Base-by-base conservation (phyloP, 2,329 filamentous ascomycete genomes). In the Cordyceps fumosorosea region DNA sequence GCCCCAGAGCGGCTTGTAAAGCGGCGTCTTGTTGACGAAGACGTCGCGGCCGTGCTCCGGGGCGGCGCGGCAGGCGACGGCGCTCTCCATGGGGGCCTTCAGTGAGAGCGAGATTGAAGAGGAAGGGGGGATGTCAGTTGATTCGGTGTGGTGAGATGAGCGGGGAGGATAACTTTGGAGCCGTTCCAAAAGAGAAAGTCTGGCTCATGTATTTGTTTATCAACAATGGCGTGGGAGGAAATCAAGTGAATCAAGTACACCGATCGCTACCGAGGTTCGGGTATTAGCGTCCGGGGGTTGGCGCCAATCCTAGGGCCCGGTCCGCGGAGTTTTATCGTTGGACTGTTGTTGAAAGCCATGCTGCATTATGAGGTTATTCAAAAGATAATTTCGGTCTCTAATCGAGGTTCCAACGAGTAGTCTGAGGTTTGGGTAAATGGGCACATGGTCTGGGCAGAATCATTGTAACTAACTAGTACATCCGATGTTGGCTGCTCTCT, bases 1-100 rank as follows among this genome's bases (percentile, higher is more conserved):
- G 37, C 52, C 59, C 59, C 59, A 62, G 52, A 62, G 59, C 29
- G 59, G 59, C 44, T 51, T 56, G 59, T 56, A 62, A 29, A 62
- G 59, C 5, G 52, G 59, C 29, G 52, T 29, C 22, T 37, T 47
- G 45, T 62, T 62, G 42, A 29, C 20, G 18, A 62, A 62, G 42
- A 56, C 59, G n/a, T 62, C 59, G 0, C 5, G 14, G 22, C 59
- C 59, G 18, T 62, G 52, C 0, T 56, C 59, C 5, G 59, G 59
- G 18, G 59, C 59, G 0, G 59, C 52, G 1, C 37, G 42, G 32
- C 59, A 62, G 16, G 59, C 59, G n/a, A 62, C 59, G 16, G 52
- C 59, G 22, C 32, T 50, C 44, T 62, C 59, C 59, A 62, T 62
- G 4, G 40, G 40, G 8, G 40, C 42, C 18, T 47, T 16, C 18